Base-by-base conservation (phyloP, 2,329 filamentous ascomycete genomes). In the Apiospora arundinis region DNA sequence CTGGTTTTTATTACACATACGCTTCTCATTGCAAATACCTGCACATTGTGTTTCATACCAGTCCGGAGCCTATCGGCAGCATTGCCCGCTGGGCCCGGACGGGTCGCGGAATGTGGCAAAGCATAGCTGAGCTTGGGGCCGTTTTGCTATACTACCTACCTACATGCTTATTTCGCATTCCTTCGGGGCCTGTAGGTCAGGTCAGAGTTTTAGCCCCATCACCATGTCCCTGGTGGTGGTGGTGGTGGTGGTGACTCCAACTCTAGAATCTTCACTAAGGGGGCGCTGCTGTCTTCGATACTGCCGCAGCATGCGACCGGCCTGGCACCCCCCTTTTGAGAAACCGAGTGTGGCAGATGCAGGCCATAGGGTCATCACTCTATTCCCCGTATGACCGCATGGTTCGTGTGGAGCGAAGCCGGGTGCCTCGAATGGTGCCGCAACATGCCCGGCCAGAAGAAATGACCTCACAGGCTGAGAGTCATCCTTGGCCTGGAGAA, bases 311-410 rank as follows among this genome's bases (percentile, higher is more conserved):
- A 28, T 28, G 49, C 23, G 49, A 52, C 49, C 28, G 49, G 23
- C 49, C 49, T 4, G 23, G 25, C 9, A 8, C 56, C 56, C 56
- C 56, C 21, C 32, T 63, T 63, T 40, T 32, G 21, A 14, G 18
- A 11, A 63, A 48, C 23, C 32, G 11, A 32, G 56, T 40, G 32
- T 63, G 56, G 56, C 18, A 40, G 11, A 63, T 63, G 32, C 32
- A 63, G 56, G 32, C 56, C 56, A 63, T 63, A 40, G 28, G 56
- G 32, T 40, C 32, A 63, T 63, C 56, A 63, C 56, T 40, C 18
- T 63, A 63, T 23, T 63, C 32, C 32, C 56, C 56, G 9, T 63
- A 63, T 63, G 32, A 40, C 32, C 32, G 32, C 32, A 12, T 63
- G 9, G 21, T 40, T 40, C 32, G 28, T 63, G 37, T 40, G 56